Conservation (phyloP, 1,139 yeast genomes). For the Nadsonia commutata region DNA sequence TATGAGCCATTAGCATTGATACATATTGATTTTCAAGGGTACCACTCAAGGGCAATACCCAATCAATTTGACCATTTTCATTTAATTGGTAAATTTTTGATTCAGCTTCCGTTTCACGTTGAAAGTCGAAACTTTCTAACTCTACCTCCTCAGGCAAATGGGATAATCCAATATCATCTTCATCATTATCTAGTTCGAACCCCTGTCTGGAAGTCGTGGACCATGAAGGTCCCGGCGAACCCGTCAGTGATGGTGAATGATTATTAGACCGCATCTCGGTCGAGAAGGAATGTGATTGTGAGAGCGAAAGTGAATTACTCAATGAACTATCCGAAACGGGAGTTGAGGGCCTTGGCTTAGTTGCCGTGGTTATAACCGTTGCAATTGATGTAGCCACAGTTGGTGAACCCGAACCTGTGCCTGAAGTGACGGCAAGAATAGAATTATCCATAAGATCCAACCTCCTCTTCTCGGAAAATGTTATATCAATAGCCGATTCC, state of each 20-base stretch:
- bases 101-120: conserved; percentile 17
- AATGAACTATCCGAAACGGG: not conserved
- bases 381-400: not conserved
- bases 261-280: not conserved
- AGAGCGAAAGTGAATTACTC: not conserved
- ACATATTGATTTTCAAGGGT: conserved; percentile 27
- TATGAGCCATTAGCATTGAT: conserved; percentile 28
- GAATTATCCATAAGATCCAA: not conserved
- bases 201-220: not conserved
- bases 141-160: conserved; percentile 14
- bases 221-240: not conserved
- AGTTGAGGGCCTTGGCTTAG: not conserved
- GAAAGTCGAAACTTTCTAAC: conserved; percentile 17
- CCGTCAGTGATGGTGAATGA: not conserved
- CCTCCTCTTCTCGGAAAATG: not conserved
- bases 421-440: not conserved
- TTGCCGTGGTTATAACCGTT: not conserved
- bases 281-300: not conserved
- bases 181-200: conserved; percentile 5
- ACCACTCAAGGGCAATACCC: conserved; percentile 23
- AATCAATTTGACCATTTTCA: conserved; percentile 31
- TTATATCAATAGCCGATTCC: not conserved
- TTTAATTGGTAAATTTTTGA: conserved; percentile 20
- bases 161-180: conserved; percentile 6
- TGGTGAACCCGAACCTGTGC: not conserved